These are phyloP conservation scores for Leishmania lainsoni DNA, from an alignment of 208 protist genomes.

Conservation along the genomic window DNA sequence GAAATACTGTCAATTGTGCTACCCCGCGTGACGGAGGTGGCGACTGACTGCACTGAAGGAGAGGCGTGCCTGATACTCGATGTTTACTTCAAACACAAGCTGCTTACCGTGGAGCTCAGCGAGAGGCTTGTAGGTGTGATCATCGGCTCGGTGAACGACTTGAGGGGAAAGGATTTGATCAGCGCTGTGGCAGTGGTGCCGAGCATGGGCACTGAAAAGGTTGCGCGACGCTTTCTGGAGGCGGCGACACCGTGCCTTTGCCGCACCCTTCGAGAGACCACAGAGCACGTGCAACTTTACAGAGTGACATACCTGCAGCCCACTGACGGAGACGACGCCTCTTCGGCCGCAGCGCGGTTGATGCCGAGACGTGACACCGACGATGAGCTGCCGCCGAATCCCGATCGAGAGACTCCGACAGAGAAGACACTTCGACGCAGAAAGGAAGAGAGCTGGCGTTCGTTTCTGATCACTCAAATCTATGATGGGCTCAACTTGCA, in stretches of 20 bases:
- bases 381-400: background rate
- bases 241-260: constrained; percentile 44
- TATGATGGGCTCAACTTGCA: background rate
- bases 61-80: constrained; percentile 54
- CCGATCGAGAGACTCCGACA: constrained; percentile 6
- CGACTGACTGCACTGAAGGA: constrained; percentile 43
- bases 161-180: constrained; percentile 31
- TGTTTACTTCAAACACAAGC: constrained; percentile 27
- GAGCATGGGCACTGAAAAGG: constrained; percentile 5
- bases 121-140: constrained; percentile 36
- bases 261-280: constrained; percentile 33
- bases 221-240: constrained; percentile 34
- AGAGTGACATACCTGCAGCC: constrained; percentile 3
- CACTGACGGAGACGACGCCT: background rate
- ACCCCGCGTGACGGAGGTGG: constrained; percentile 60
- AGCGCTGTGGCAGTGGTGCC: constrained; percentile 17
- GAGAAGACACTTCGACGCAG: constrained; percentile 1
- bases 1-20: constrained; percentile 64
- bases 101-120: constrained; percentile 38
- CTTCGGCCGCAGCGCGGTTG: background rate
- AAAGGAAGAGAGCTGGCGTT: constrained; percentile 1
- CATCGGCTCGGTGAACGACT: constrained; percentile 32
- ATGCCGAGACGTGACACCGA: background rate
- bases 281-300: constrained; percentile 20
- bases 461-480: constrained; percentile 11